Base-by-base conservation (phyloP, 805 yeast species). In the Yamadazyma philogaea region DNA sequence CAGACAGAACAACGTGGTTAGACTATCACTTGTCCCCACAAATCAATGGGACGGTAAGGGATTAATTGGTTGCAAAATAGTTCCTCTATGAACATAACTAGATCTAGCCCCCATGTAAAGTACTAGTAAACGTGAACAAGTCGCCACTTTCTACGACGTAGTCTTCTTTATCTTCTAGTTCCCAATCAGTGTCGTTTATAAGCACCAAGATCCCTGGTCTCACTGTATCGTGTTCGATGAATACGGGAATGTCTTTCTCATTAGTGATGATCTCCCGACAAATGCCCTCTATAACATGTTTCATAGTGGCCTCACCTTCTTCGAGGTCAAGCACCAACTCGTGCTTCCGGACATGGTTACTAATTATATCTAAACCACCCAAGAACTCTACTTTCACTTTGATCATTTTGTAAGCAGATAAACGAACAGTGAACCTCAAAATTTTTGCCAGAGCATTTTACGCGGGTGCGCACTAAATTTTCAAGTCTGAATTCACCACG, bases 161-260 rank as follows among this genome's bases (percentile, higher is more conserved):
- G 7, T 78, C 84, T 53, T 87, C 89, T 61, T 83, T 89, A 8
- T 88, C 98, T 60, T 89, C 95, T 11, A 91, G 64, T 56, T 91
- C 99, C 98, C 98, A 91, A 65, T 91, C 99, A 0, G 95, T 81
- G 59, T 91, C 98, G 57, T 91, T 91, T 48, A 91, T 84, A 43
- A 91, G 72, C 7, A 93, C 96, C 47, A 91, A 68, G 36, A 91
- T 87, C 2, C 99, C 99, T 0, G 98, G 96, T 39, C 98, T 79
- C 11, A 88, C 81, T 1, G 82, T 77, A 8, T 72, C 95, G 51
- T 87, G 90, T 53, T 87, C 93, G 6, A 90, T 71, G 55, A 91
- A 89, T 10, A 89, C 84, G 3, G 79, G 83, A 21, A 75, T 66
- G 55, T 84, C 89, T 45, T 77, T 78, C 26, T 78, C 70, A 47